phyloP scores from a whole-genome alignment of 352 stramenopile species.

The Globisporangium megalacanthum region DNA sequence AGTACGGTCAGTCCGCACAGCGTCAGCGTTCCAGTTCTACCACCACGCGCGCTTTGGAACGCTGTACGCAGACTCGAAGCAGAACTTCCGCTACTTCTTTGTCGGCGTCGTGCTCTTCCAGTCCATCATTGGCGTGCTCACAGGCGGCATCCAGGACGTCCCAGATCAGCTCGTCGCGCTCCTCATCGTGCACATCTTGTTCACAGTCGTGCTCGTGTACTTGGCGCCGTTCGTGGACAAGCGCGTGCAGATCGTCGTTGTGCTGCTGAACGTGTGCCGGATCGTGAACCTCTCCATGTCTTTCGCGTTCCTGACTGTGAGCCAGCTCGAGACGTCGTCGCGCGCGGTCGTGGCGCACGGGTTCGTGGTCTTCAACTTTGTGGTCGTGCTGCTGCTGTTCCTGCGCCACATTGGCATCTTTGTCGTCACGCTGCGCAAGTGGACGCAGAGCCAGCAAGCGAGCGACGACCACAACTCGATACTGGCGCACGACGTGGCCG shows the following conservation, averaged over 20 bases:
- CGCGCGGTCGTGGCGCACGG: constrained; percentile 37
- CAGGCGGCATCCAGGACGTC: constrained; percentile 36
- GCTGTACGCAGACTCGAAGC: constrained; percentile 53
- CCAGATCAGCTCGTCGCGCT: constrained; percentile 48
- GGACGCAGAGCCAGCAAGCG: constrained; percentile 16
- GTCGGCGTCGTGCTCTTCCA: constrained; percentile 43
- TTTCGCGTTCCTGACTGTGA: constrained; percentile 54
- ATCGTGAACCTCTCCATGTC: constrained; percentile 49
- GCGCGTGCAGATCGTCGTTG: constrained; percentile 29
- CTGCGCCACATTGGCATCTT: constrained; percentile 56
- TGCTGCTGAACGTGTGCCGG: constrained; percentile 31
- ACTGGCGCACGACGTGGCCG: constrained; percentile 4
- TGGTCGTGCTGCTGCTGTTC: constrained; percentile 52
- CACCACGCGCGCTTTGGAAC: constrained; percentile 48
- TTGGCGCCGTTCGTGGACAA: constrained; percentile 43
- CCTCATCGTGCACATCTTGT: constrained; percentile 45
- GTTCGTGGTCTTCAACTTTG: constrained; percentile 56
- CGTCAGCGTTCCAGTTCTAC: constrained; percentile 38
- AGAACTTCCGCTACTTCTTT: constrained; percentile 59
- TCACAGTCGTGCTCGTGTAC: constrained; percentile 39
- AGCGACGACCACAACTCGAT: constrained; percentile 2
- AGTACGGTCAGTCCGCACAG: constrained; percentile 30
- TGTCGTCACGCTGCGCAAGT: constrained; percentile 39
- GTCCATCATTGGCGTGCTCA: constrained; percentile 38
- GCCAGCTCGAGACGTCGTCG: constrained; percentile 24